phyloP scores from a whole-genome alignment of 1,284 basidiomycete genomes.

The Earliella scabrosa region DNA sequence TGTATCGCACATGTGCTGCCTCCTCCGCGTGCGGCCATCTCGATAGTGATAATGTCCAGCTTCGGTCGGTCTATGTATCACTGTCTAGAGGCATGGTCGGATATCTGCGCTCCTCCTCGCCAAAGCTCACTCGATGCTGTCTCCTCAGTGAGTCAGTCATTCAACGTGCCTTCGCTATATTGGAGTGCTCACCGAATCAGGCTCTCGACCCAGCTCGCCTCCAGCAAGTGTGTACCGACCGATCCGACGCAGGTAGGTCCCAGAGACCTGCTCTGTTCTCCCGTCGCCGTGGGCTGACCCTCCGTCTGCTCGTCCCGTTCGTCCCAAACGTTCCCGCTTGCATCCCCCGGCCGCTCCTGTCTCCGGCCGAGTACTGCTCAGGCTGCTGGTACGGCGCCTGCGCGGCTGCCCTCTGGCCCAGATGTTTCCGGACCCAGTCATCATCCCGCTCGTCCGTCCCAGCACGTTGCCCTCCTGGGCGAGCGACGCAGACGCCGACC shows the following conservation, averaged over 20 bases:
- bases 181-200: neutral
- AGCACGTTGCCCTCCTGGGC: conserved; percentile 4
- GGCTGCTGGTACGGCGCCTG: conserved; percentile 6
- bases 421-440: conserved; percentile 7
- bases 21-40: no score
- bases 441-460: conserved; percentile 2
- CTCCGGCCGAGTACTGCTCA: neutral
- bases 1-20: no score
- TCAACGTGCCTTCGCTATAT: no score
- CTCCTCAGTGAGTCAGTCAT: no score
- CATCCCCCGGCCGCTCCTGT: neutral
- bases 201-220: neutral
- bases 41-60: no score
- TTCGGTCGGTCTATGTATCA: no score
- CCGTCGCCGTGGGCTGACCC: neutral
- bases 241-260: no score
- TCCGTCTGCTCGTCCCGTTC: conserved; percentile 4
- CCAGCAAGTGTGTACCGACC: conserved; percentile 3
- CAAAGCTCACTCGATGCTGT: no score
- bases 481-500: neutral
- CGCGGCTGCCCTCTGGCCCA: neutral
- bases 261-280: neutral
- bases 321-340: neutral
- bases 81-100: no score
- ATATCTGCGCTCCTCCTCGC: no score